Evolutionary conservation across 2,329 filamentous ascomycete genomes (phyloP).

Genomic region (Xylogone sp.): DNA sequence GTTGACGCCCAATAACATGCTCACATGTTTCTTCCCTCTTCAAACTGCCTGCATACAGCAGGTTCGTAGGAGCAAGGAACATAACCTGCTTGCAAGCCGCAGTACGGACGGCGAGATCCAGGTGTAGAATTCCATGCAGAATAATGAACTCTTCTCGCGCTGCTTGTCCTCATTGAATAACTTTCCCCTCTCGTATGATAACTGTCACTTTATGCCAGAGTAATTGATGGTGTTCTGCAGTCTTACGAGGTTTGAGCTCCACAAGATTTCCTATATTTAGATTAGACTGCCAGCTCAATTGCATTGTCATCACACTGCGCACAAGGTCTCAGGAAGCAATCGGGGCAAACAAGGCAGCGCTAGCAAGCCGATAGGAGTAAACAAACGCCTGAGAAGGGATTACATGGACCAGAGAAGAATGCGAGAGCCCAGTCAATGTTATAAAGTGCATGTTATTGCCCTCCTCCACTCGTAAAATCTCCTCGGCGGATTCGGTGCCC

Average conservation of each 20-base stretch:
- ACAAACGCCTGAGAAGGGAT: not conserved
- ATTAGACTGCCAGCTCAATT: not conserved
- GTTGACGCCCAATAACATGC: too few relatives aligned
- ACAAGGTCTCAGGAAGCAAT: not conserved
- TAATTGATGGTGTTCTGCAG: too few relatives aligned
- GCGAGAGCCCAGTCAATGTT: too few relatives aligned
- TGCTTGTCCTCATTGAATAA: too few relatives aligned
- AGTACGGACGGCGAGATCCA: too few relatives aligned
- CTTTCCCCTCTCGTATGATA: not conserved
- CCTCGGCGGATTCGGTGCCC: not conserved
- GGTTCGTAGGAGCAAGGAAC: too few relatives aligned
- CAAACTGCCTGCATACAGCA: too few relatives aligned
- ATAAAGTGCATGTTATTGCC: not conserved
- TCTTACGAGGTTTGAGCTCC: not conserved
- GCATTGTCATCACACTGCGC: not conserved
- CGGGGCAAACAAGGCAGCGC: not conserved
- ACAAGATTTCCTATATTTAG: not conserved
- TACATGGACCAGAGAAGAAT: not conserved
- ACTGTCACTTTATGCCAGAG: not conserved
- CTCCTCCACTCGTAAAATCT: not conserved
- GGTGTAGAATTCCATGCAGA: too few relatives aligned
- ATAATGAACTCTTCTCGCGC: too few relatives aligned
- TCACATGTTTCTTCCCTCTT: too few relatives aligned
- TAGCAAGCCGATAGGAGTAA: not conserved
- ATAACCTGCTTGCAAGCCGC: too few relatives aligned